Conservation (phyloP, 352 stramenopile genomes). For the Globisporangium solare region DNA sequence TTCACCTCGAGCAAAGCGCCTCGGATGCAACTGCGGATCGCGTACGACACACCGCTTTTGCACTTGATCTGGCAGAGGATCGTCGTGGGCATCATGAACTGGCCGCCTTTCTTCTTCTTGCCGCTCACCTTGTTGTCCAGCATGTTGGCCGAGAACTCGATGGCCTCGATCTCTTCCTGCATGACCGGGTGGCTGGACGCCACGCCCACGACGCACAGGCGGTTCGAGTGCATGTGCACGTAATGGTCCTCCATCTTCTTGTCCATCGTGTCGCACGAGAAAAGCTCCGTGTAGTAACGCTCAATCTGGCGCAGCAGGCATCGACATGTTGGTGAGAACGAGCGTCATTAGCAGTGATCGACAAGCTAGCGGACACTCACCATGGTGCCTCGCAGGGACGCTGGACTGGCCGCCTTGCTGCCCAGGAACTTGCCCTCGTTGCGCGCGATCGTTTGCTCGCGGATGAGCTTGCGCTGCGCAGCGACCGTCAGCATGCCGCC, state of each 20-base stretch:
- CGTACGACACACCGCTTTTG: slow-evolving; percentile 53
- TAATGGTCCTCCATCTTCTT: slow-evolving; percentile 73
- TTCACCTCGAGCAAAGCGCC: slow-evolving; percentile 80
- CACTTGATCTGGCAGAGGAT: slow-evolving; percentile 66
- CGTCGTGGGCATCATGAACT: slow-evolving; percentile 64
- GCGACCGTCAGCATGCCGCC: slow-evolving; percentile 49
- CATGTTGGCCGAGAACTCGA: slow-evolving; percentile 66
- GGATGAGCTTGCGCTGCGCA: slow-evolving; percentile 77
- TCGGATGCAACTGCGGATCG: slow-evolving; percentile 76
- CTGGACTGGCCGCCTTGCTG: slow-evolving; percentile 21
- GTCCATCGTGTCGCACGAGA: slow-evolving; percentile 74
- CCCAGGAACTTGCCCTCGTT: slow-evolving; percentile 61
- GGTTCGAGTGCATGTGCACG: slow-evolving; percentile 89
- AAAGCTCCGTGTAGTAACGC: slow-evolving; percentile 85
- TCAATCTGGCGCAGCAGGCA: slow-evolving; percentile 45
- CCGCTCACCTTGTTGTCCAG: slow-evolving; percentile 68
- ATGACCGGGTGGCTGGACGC: slow-evolving; percentile 65
- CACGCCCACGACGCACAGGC: slow-evolving; percentile 77
- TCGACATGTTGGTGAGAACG: background rate
- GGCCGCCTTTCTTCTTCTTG: slow-evolving; percentile 87
- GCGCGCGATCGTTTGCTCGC: slow-evolving; percentile 64
- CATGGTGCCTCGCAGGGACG: slow-evolving; percentile 68
- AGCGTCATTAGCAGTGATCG: background rate
- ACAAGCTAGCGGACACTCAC: slow-evolving; percentile 15
- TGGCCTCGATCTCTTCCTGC: slow-evolving; percentile 43